Base-by-base conservation (phyloP, 2,329 filamentous ascomycete genomes). In the Phaeosphaeria sp. region DNA sequence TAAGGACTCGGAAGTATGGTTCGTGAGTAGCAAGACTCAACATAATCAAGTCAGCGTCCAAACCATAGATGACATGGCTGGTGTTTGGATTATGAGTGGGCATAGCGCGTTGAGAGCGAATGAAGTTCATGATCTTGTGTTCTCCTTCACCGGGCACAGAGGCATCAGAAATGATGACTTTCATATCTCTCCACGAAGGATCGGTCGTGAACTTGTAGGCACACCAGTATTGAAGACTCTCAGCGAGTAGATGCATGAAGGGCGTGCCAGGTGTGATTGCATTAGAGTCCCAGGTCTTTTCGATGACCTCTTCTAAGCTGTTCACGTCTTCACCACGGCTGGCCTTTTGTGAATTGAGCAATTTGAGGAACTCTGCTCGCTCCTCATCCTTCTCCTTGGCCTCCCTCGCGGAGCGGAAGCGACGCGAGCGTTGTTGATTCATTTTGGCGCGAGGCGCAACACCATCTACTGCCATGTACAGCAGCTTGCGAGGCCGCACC, bases 1-100 rank as follows among this genome's bases (percentile, higher is more conserved):
- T 91, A 49, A 99, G 84, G 49, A 99, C 93, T 69, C 93, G 90
- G 78, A 99, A 99, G 79, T 98, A 90, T 53, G 96, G 95, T 76
- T 99, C 96, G 78, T 99, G 96, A 17, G 95, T 99, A 24, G 91
- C 95, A 67, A 99, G 87, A 59, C 94, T 95, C 74, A 99, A 83
- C 95, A 99, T 99, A 80, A 99, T 99, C 66, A 99, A 83, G 84
- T 99, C 95, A 59, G 95, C 96, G 82, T 99, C 95, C 74, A 99
- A 84, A 49, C 95, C 95, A 75, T 99, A 99, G 61, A 99, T 97
- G 70, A 99, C 96, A 80, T 99, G 95, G 60, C 91, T 91, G 21
- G 95, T 98, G 77, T 99, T 98, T 22, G 95, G 95, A 72, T 99
- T 90, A 77, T 99, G 93, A 64, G 96, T 90, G 5, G 93, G 90